Evolutionary conservation across 1,284 basidiomycete species (phyloP).

Genomic region (Athelia psychrophila): DNA sequence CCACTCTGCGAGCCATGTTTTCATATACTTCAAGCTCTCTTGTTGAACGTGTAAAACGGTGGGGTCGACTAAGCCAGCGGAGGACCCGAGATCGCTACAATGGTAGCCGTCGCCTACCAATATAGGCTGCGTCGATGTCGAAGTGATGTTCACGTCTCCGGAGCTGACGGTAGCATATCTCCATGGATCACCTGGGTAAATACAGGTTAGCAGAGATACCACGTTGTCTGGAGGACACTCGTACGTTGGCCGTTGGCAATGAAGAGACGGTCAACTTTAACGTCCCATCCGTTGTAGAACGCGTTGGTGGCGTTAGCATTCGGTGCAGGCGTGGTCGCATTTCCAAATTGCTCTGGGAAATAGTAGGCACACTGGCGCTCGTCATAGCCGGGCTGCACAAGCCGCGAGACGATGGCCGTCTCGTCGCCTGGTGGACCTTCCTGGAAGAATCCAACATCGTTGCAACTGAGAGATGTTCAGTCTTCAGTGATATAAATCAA

Average conservation of each 20-base stretch:
- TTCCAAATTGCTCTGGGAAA: conserved; percentile 55
- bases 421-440: conserved; percentile 51
- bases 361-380: conserved; percentile 62
- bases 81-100: conserved; percentile 52
- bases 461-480: conserved; percentile 43
- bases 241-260: conserved; percentile 65
- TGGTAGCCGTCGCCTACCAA: conserved; percentile 62
- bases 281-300: conserved; percentile 61
- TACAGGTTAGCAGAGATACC: neutral
- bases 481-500: conserved; percentile 1
- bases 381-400: conserved; percentile 57
- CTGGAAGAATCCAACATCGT: conserved; percentile 64
- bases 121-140: conserved; percentile 53
- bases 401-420: conserved; percentile 56
- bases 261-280: conserved; percentile 55
- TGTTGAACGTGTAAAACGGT: conserved; percentile 54
- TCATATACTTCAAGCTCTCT: conserved; percentile 40
- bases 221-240: conserved; percentile 20
- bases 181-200: conserved; percentile 61
- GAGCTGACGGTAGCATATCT: conserved; percentile 66
- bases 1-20: conserved; percentile 51
- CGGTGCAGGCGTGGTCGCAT: conserved; percentile 30
- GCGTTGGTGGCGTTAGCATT: conserved; percentile 42
- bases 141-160: conserved; percentile 41
- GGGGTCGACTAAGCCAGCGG: conserved; percentile 41